Base-by-base conservation (phyloP, 2,329 filamentous ascomycete genomes). In the Phaeomoniella chlamydospora region DNA sequence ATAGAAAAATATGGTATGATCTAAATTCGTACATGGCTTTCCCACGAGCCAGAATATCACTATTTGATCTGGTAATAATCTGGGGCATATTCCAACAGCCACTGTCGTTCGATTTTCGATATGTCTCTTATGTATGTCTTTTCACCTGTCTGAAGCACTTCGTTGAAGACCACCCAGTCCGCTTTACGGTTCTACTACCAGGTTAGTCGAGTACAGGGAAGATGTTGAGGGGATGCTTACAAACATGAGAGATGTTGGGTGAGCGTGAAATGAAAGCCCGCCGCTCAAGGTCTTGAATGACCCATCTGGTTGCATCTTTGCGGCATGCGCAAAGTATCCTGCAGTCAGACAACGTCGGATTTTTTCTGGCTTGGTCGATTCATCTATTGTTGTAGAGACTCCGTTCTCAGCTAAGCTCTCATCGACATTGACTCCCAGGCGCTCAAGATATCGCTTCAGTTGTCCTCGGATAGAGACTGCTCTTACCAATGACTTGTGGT, bases 111-210 rank as follows among this genome's bases (percentile, higher is more conserved):
- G 48, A 96, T 82, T 62, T 84, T 90, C n/a, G 79, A 90, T 40
- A 96, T 65, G 56, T 96, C 88, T 37, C 85, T 70, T 48, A 98
- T 92, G 53, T 80, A 96, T 0, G 74, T 86, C 66, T 96, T 96
- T 43, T 73, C 74, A 6, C 80, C 75, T 3, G 83, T 92, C 61
- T 96, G 84, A 67, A 94, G 74, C 26, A 94, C 75, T 59, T 94
- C 88, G 49, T 92, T 81, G 52, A 94, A 98, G 19, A 98, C 72
- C 6, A 96, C 86, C 86, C 88, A 96, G 44, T 94, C 86, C 9
- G 85, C 85, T 62, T 92, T 94, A 38, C 87, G 77, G 56, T 94
- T 93, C 67, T 70, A 45, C 2, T 34, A 18, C 29, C 19, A 22
- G 37, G 39, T 50, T 35, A 48, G 43, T 37, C 34, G 39, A 39